Evolutionary conservation across 2,329 filamentous ascomycete genomes (phyloP), one percentile per base, ranked within the genome.

Genomic region (Penicillium hesseltinei): DNA sequence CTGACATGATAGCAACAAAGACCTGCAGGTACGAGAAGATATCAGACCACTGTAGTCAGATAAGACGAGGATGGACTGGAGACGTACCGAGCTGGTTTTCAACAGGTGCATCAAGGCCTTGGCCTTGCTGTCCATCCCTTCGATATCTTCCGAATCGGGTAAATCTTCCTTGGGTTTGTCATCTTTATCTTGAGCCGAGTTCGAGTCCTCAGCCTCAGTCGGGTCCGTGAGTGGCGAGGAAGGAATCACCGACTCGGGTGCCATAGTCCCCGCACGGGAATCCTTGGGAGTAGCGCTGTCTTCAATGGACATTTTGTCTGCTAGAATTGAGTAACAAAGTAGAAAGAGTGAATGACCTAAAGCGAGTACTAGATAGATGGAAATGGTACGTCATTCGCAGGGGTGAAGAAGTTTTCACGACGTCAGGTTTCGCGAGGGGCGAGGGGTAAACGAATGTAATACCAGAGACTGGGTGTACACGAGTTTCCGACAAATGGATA

Each of bases 1-100:
- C 77, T 23, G 77, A 76, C 77, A 80, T 80, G 36, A 80, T 79
- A 2, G 77, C 76, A 15, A 79, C 77, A 53, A 79, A 80, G 1
- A 80, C 77, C 75, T 77, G 55, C 13, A 15, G n/a, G 2, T 31
- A 48, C 25, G 50, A 11, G 25, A 53, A 17, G 13, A 35, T 10
- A 52, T 60, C 19, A 48, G 46, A 54, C 51, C 19, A n/a, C 9
- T 42, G 19, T 10, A 8, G 44, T 46, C 21, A 27, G 35, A 40
- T 15, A 29, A 35, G 42, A 29, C 27, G 7, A 33, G 38, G 31
- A 38, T 21, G 21, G 31, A 35, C 9, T 45, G 23, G 33, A 55
- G 35, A 64, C 68, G 42, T 65, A 77, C 75, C 49, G 76, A 77
- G 59, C 77, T 79, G 1, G 77, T 78, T 54, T 78, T 77, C 38